A percentile compares a stretch with the other conserved stretches of the same genome.
Conservation (phyloP, 1,139 yeast species). For the Barnettozyma hawaiiensis region DNA sequence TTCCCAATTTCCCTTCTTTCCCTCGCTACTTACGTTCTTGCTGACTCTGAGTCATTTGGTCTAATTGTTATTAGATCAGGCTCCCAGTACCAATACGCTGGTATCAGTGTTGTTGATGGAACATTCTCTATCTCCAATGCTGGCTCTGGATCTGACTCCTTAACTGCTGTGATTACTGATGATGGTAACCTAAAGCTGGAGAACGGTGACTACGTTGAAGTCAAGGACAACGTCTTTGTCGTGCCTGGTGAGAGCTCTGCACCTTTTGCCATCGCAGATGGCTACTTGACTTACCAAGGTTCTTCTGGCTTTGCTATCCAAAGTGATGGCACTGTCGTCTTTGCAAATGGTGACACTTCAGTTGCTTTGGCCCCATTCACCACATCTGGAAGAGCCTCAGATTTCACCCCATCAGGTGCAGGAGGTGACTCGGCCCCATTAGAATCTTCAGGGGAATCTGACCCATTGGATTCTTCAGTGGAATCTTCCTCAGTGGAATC, state of each 20-base stretch:
- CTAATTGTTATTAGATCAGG: conserved; percentile 30
- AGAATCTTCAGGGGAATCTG: not conserved
- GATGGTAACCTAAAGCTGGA: conserved; percentile 27
- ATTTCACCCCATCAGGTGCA: conserved; percentile 19
- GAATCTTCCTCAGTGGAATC: not conserved
- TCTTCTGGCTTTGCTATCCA: conserved; percentile 24
- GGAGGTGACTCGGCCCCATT: conserved; percentile 1
- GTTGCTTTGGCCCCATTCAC: conserved; percentile 14
- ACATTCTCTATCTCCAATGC: conserved; percentile 5
- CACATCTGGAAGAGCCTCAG: conserved; percentile 14
- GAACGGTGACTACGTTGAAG: conserved; percentile 25
- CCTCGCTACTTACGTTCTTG: conserved; percentile 24
- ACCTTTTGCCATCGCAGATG: conserved; percentile 26
- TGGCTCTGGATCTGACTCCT: conserved; percentile 11
- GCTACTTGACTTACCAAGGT: conserved; percentile 25
- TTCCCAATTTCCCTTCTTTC: conserved; percentile 9
- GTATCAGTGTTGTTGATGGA: conserved; percentile 16
- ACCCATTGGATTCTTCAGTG: not conserved
- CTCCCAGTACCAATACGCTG: conserved; percentile 27
- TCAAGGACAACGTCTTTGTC: conserved; percentile 20
- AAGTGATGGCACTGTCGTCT: conserved; percentile 2
- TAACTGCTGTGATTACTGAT: conserved; percentile 25
- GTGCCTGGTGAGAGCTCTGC: conserved; percentile 24
- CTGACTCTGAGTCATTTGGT: conserved; percentile 31
- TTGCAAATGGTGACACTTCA: conserved; percentile 4